Evolutionary conservation across 1,284 basidiomycete species (phyloP).

Genomic region (Ceratobasidium sp.): DNA sequence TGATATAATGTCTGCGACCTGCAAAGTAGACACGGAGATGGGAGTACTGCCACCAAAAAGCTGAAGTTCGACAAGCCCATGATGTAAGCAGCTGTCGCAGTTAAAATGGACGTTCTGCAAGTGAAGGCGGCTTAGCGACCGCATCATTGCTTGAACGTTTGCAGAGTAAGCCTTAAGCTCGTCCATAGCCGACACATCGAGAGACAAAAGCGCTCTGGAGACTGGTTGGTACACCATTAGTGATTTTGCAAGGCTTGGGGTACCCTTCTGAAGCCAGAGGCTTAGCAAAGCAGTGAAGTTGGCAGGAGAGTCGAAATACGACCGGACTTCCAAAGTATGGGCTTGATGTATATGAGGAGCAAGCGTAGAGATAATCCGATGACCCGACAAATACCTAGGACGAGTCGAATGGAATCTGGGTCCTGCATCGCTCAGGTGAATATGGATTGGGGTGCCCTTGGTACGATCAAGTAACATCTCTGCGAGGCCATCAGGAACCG

Average conservation of each 20-base stretch:
- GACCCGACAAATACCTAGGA: background rate
- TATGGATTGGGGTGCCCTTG: background rate
- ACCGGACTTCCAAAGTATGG: background rate
- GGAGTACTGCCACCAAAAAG: background rate
- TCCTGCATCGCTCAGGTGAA: background rate
- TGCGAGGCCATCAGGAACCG: background rate
- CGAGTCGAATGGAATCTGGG: background rate
- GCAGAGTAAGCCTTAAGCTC: background rate
- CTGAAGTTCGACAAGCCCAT: background rate
- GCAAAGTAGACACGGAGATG: background rate
- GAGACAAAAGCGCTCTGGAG: too few species aligned
- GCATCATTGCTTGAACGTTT: background rate
- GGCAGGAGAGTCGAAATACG: background rate
- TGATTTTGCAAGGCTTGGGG: background rate
- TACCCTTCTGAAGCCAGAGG: background rate
- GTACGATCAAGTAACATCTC: background rate
- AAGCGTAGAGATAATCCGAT: background rate
- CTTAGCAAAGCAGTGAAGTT: background rate
- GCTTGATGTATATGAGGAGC: background rate
- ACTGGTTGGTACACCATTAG: background rate
- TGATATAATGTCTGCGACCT: background rate
- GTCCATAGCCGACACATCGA: background rate
- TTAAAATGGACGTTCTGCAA: background rate
- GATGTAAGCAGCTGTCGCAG: background rate
- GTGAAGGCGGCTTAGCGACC: background rate